Evolutionary conservation across 495 filamentous ascomycete species (phyloP).

Genomic region (Neurospora sp.): DNA sequence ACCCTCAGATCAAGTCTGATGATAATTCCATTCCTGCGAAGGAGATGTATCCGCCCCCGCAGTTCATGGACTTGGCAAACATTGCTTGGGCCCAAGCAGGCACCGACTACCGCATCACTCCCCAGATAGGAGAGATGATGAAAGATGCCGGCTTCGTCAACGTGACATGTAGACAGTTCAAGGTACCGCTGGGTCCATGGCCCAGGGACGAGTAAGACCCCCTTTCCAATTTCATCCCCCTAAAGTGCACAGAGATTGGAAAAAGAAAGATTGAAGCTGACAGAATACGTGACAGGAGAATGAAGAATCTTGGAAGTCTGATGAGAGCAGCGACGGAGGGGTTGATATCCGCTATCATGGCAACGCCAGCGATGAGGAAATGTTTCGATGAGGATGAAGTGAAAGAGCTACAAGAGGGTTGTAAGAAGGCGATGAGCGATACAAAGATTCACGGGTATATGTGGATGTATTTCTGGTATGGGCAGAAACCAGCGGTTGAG

Average conservation of each 20-base stretch:
- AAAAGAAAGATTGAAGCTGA: background rate
- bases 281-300: background rate
- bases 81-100: slow-evolving; percentile 16
- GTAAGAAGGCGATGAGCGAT: slow-evolving; percentile 45
- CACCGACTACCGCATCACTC: slow-evolving; percentile 38
- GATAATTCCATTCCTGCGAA: slow-evolving; percentile 25
- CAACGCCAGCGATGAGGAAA: slow-evolving; percentile 14
- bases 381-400: slow-evolving; percentile 30
- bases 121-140: slow-evolving; percentile 34
- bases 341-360: slow-evolving; percentile 42
- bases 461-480: slow-evolving; percentile 16
- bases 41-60: slow-evolving; percentile 18
- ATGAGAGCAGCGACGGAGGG: slow-evolving; percentile 28
- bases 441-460: slow-evolving; percentile 39
- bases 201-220: slow-evolving; percentile 27
- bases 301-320: slow-evolving; percentile 25
- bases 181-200: slow-evolving; percentile 50
- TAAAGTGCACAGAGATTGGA: background rate
- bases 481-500: slow-evolving; percentile 19
- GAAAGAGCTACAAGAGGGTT: slow-evolving; percentile 41
- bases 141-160: slow-evolving; percentile 50
- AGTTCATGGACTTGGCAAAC: slow-evolving; percentile 20
- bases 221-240: slow-evolving; percentile 10
- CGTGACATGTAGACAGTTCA: slow-evolving; percentile 38
- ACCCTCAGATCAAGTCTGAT: slow-evolving; percentile 27